A percentile compares a stretch with the other conserved stretches of the same genome.
phyloP scores from a whole-genome alignment of 2,329 filamentous ascomycete species.

The Talaromyces islandicus region DNA sequence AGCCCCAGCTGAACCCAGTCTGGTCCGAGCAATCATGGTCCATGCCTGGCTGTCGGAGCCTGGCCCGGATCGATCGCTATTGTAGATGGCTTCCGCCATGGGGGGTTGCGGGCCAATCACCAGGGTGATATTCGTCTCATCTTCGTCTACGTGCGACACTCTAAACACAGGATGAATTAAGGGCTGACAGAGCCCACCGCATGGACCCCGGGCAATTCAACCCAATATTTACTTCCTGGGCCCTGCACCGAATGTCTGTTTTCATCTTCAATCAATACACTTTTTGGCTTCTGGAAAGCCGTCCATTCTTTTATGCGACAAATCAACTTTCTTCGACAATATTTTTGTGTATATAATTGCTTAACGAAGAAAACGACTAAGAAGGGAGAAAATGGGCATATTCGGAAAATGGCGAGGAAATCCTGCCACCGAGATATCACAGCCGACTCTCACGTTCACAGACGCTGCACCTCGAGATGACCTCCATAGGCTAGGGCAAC shows the following conservation, averaged over 20 bases:
- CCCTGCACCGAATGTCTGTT: slow-evolving; percentile 2
- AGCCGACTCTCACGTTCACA: slow-evolving; percentile 26
- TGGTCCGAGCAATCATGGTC: not conserved
- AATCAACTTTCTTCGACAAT: not conserved
- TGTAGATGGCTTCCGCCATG: not conserved
- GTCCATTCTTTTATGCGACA: slow-evolving; percentile 26
- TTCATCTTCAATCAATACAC: not conserved
- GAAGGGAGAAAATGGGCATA: slow-evolving; percentile 5
- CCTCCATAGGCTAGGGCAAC: slow-evolving; percentile 15
- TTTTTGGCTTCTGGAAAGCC: slow-evolving; percentile 34
- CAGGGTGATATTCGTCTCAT: not conserved
- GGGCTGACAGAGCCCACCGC: slow-evolving; percentile 10
- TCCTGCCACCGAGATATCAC: slow-evolving; percentile 24
- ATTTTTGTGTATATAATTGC: not conserved
- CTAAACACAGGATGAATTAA: slow-evolving; percentile 8
- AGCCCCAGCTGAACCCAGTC: not conserved
- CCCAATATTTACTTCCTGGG: not conserved
- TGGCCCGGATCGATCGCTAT: not conserved
- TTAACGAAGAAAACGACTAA: not conserved
- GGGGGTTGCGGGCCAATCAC: not conserved
- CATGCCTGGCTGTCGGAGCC: not conserved
- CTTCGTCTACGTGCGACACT: slow-evolving; percentile 1
- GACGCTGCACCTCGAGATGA: slow-evolving; percentile 28
- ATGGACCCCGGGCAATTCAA: not conserved
- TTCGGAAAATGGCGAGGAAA: slow-evolving; percentile 24